Conservation (phyloP, 2,329 filamentous ascomycete species). For the Ophiostoma pallidulum region DNA sequence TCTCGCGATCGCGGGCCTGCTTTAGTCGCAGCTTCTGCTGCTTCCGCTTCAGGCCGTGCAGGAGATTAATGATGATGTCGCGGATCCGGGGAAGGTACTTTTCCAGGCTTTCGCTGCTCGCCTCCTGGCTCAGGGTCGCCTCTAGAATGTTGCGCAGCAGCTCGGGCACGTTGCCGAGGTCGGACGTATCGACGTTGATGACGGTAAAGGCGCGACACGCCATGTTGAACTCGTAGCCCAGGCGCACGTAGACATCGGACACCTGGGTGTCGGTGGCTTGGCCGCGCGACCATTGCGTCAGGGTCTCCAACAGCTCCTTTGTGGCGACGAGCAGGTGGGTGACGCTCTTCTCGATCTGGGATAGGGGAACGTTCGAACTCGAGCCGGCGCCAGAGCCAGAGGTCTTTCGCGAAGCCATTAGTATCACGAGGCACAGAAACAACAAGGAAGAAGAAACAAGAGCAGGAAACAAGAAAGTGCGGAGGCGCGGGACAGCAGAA, state of each 20-base stretch:
- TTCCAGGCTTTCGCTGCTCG: slow-evolving; percentile 85
- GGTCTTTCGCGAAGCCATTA: slow-evolving; percentile 14
- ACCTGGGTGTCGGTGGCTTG: slow-evolving; percentile 89
- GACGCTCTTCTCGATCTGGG: slow-evolving; percentile 97
- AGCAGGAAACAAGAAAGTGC: background rate
- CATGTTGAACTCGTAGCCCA: slow-evolving; percentile 99
- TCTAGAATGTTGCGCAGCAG: slow-evolving; percentile 83
- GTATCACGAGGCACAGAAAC: background rate
- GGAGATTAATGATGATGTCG: slow-evolving; percentile 95
- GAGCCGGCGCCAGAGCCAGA: slow-evolving; percentile 42
- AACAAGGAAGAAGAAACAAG: background rate
- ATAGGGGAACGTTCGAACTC: slow-evolving; percentile 52
- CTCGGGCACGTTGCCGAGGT: slow-evolving; percentile 92
- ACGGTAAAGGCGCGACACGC: slow-evolving; percentile 93
- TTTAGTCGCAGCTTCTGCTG: slow-evolving; percentile 74
- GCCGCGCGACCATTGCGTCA: slow-evolving; percentile 94
- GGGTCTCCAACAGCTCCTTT: slow-evolving; percentile 91
- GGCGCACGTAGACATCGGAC: slow-evolving; percentile 92
- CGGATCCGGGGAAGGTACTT: slow-evolving; percentile 88
- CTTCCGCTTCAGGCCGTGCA: slow-evolving; percentile 94
- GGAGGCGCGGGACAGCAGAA: background rate
- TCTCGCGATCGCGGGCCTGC: slow-evolving; percentile 48
- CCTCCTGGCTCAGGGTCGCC: slow-evolving; percentile 92
- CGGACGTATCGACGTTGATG: slow-evolving; percentile 90
- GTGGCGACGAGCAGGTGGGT: slow-evolving; percentile 95